Percentiles rank a stretch among this genome's conserved stretches.
Evolutionary conservation across 164 flowering plant species (phyloP).

Genomic region (Tinospora cordifolia): DNA sequence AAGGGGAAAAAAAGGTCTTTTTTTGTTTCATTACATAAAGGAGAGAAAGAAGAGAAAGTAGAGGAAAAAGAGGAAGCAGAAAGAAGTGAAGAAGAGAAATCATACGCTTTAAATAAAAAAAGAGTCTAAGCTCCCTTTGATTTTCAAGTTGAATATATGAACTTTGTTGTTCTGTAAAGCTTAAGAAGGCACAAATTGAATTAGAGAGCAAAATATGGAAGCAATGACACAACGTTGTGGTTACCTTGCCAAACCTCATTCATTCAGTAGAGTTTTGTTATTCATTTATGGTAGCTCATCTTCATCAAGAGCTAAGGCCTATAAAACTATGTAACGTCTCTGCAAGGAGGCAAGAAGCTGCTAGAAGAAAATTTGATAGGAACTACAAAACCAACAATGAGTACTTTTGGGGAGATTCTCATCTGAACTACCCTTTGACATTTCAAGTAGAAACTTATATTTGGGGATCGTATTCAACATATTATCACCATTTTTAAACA

Average conservation of each 20-base stretch:
- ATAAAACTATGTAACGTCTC: constrained; percentile 87
- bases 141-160: not conserved
- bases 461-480: not conserved
- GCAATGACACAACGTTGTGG: not conserved
- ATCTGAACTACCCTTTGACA: too few relatives aligned
- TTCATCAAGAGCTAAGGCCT: constrained; percentile 89
- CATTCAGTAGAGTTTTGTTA: constrained; percentile 95
- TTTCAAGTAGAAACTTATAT: too few relatives aligned
- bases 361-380: constrained; percentile 1
- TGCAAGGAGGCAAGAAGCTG: constrained; percentile 64
- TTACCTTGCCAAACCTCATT: constrained; percentile 89
- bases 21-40: too few relatives aligned
- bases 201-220: not conserved
- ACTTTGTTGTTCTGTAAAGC: not conserved
- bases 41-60: too few relatives aligned
- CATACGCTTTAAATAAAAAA: too few relatives aligned
- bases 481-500: too few relatives aligned
- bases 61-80: too few relatives aligned
- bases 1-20: too few relatives aligned
- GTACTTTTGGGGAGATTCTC: not conserved
- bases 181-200: not conserved
- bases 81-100: too few relatives aligned
- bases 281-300: constrained; percentile 77
- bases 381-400: not conserved
- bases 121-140: too few relatives aligned